Percentiles rank a stretch among this genome's conserved stretches.
Conservation (phyloP, 1,139 yeast species). For the Yamadazyma triangularis region DNA sequence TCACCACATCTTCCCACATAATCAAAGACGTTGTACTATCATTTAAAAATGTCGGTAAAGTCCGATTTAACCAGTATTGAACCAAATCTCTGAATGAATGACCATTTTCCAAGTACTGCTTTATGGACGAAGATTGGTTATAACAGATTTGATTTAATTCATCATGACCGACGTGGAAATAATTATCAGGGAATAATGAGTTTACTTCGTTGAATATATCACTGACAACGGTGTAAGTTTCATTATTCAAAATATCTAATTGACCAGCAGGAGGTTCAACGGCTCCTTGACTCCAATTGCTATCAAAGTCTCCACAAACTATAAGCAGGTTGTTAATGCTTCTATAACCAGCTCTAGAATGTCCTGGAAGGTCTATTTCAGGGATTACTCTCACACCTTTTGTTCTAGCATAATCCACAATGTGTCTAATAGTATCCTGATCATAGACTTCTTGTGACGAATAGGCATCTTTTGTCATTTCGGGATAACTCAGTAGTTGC, state of each 20-base stretch:
- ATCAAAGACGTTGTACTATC: conserved; percentile 22
- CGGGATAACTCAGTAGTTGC: conserved; percentile 29
- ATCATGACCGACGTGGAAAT: conserved; percentile 46
- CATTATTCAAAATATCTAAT: conserved; percentile 32
- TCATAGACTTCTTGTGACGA: conserved; percentile 31
- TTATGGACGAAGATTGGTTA: conserved; percentile 11
- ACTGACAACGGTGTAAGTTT: conserved; percentile 31
- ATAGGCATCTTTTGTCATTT: conserved; percentile 43
- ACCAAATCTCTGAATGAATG: conserved; percentile 21
- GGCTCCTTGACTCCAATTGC: conserved; percentile 29
- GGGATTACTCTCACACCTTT: conserved; percentile 45
- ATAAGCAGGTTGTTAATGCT: conserved; percentile 30
- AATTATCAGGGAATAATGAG: conserved; percentile 29
- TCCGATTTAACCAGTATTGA: conserved; percentile 36
- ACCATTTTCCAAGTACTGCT: background rate
- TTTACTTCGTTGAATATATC: conserved; percentile 36
- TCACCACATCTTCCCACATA: conserved; percentile 49
- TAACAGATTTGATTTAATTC: conserved; percentile 38
- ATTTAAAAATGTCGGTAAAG: conserved; percentile 30
- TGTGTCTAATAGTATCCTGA: conserved; percentile 23
- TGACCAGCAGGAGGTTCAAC: conserved; percentile 49
- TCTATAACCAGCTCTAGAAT: conserved; percentile 43
- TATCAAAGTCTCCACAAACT: conserved; percentile 24
- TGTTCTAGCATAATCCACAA: conserved; percentile 31
- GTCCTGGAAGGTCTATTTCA: conserved; percentile 49